Conservation (phyloP, 2,329 filamentous ascomycete genomes). For the Chaetomiaceae sp. region DNA sequence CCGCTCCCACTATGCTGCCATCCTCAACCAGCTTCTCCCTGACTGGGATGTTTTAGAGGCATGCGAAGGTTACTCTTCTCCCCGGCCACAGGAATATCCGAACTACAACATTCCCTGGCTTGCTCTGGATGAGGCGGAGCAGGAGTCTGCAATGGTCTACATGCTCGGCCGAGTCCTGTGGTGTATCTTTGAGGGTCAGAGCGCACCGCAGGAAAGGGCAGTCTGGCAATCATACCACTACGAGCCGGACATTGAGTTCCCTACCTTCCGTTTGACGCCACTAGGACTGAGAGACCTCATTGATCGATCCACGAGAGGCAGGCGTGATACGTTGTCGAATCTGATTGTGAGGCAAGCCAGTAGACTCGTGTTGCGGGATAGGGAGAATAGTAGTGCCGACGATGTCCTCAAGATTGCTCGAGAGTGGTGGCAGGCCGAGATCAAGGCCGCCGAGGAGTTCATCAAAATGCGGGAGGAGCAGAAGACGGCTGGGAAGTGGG, state of each 20-base stretch:
- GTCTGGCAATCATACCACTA: constrained; percentile 57
- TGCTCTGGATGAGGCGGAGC: constrained; percentile 46
- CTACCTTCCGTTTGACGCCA: constrained; percentile 47
- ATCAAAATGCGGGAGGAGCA: constrained; percentile 38
- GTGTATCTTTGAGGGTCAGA: constrained; percentile 59
- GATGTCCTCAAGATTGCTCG: constrained; percentile 34
- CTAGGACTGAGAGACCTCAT: constrained; percentile 44
- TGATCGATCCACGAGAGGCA: constrained; percentile 48
- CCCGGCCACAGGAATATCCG: constrained; percentile 18
- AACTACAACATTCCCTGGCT: constrained; percentile 56
- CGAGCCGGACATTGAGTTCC: constrained; percentile 55
- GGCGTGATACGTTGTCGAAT: constrained; percentile 42
- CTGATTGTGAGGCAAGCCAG: constrained; percentile 43
- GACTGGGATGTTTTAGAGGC: constrained; percentile 42
- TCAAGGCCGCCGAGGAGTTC: constrained; percentile 46
- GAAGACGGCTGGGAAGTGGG: constrained; percentile 41
- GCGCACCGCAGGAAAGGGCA: constrained; percentile 52
- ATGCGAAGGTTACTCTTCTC: constrained; percentile 38
- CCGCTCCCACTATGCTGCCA: constrained; percentile 38
- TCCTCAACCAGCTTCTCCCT: constrained; percentile 43
- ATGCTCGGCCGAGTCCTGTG: constrained; percentile 59
- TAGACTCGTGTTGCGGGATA: constrained; percentile 42
- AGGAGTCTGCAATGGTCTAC: constrained; percentile 57
- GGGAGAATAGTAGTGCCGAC: constrained; percentile 31
- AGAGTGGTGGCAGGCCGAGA: constrained; percentile 47